These are phyloP conservation scores for Tetrahymena elliotti DNA, from an alignment of 73 alveolate species.

Conservation along the genomic window DNA sequence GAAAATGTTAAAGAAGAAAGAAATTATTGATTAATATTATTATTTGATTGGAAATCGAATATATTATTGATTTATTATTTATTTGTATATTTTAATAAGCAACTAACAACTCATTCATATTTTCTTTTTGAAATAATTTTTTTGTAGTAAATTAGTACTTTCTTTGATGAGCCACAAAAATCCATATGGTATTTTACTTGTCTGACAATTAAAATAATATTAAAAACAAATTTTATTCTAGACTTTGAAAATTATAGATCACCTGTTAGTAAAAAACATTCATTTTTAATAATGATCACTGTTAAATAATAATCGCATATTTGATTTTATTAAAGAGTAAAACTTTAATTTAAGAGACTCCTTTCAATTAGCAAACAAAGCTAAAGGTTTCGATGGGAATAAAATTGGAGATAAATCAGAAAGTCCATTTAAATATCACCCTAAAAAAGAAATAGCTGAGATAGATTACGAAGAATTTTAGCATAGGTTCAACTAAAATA, in stretches of 20 bases:
- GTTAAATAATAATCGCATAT: not conserved
- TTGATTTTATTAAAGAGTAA: not conserved
- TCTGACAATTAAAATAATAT: not conserved
- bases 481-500: not conserved
- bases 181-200: not conserved
- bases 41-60: too few species aligned
- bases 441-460: not conserved
- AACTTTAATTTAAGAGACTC: not conserved
- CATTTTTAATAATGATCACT: not conserved
- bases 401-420: not conserved
- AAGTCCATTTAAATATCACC: not conserved
- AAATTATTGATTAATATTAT: too few species aligned
- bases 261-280: not conserved
- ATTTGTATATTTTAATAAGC: not conserved
- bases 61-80: too few species aligned
- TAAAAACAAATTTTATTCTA: not conserved
- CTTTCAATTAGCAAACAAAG: not conserved
- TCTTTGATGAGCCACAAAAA: not conserved
- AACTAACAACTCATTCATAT: not conserved
- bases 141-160: not conserved
- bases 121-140: not conserved
- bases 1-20: too few species aligned
- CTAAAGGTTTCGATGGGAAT: not conserved
- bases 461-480: not conserved
- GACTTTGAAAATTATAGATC: not conserved